Conservation (phyloP, 2,329 filamentous ascomycete genomes). For the Thielaviopsis populi region DNA sequence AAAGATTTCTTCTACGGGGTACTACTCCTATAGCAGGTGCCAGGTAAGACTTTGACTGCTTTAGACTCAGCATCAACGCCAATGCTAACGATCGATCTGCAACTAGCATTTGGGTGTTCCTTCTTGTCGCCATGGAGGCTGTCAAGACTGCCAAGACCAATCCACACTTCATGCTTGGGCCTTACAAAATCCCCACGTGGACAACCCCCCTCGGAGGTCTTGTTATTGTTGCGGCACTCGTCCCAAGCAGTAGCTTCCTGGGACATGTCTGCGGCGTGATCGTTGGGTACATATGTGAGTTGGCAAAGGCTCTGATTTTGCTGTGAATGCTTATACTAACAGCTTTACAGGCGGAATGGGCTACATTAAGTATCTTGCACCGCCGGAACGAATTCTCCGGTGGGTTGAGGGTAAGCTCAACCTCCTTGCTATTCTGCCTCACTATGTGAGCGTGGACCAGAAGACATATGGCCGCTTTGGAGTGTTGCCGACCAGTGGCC, state of each 20-base stretch:
- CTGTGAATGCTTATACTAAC: slow-evolving; percentile 1
- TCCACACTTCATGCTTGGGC: slow-evolving; percentile 53
- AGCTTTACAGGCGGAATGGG: slow-evolving; percentile 54
- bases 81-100: background rate
- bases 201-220: slow-evolving; percentile 67
- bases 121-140: slow-evolving; percentile 70
- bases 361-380: slow-evolving; percentile 77
- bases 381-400: slow-evolving; percentile 72
- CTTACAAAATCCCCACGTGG: slow-evolving; percentile 74
- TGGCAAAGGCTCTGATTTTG: background rate
- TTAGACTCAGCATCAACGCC: background rate
- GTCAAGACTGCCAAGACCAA: slow-evolving; percentile 73
- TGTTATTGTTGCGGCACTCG: slow-evolving; percentile 57
- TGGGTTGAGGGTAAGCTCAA: slow-evolving; percentile 85
- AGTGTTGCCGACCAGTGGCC: slow-evolving; percentile 51
- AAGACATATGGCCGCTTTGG: slow-evolving; percentile 92
- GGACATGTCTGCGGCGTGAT: slow-evolving; percentile 74
- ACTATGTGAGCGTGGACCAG: slow-evolving; percentile 89
- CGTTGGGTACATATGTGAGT: slow-evolving; percentile 74
- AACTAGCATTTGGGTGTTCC: slow-evolving; percentile 75
- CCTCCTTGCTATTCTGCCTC: slow-evolving; percentile 65
- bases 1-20: slow-evolving; percentile 53
- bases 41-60: slow-evolving; percentile 39
- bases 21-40: slow-evolving; percentile 69
- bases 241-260: slow-evolving; percentile 69